Evolutionary conservation across 176 grass and related monocot genomes (phyloP), one percentile per base, ranked within the genome.

Genomic region (Paspalum notatum): DNA sequence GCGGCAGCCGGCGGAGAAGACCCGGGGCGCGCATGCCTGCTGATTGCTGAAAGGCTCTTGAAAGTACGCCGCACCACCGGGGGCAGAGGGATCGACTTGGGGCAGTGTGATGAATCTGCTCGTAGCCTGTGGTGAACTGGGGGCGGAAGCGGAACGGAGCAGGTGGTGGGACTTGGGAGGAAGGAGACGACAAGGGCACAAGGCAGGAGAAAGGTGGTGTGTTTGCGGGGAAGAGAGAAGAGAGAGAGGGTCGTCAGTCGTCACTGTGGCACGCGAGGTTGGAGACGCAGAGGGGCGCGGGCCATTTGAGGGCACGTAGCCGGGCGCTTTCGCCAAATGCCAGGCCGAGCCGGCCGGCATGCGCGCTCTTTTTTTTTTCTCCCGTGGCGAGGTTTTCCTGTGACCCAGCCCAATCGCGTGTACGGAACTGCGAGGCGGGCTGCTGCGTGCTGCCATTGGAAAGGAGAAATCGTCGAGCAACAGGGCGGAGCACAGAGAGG

Each of bases 241-340:
- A 15, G 40, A 18, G 17, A 16, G 25, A 12, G 62, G 43, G 12
- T n/a, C 46, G 68, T 22, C n/a, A n/a, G n/a, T n/a, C 50, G 45
- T 45, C 12, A 13, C 11, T 71, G 69, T 1, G 25, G 37, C 71
- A 74, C 40, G 52, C 6, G 26, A 15, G 50, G 37, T 12, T 39
- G 18, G 16, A 17, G 38, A 16, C 7, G 0, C 1, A 16, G 3
- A 13, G 53, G 22, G 18, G 22, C 12, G 9, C 73, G 37, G 4
- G 6, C 66, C 25, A 12, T 84, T 79, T 75, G 79, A 62, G 62
- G 81, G 81, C 75, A 74, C 75, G 67, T 72, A 67, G 59, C 37
- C 37, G 63, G 18, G 18, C 32, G 7, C 74, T 83, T 66, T 83
- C 49, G 74, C 74, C 86, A 73, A 27, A 71, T 73, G 80, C 74